These are phyloP conservation scores for Ensete glaucum DNA, from an alignment of 176 grass and related monocot genomes.

Conservation along the genomic window DNA sequence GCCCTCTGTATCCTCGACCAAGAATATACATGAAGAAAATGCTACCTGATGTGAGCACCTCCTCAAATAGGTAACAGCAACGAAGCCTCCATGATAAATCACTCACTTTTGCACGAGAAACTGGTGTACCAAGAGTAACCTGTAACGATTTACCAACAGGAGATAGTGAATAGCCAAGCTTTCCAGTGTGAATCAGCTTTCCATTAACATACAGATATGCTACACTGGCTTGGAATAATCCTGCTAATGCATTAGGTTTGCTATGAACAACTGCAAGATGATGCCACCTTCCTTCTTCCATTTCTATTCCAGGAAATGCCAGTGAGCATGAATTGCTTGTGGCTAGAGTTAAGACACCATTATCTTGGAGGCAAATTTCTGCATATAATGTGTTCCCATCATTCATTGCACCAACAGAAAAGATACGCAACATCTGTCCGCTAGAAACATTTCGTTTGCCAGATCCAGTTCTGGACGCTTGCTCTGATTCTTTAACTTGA, in stretches of 20 bases:
- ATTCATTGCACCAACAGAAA: constrained; percentile 85
- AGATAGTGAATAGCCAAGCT: constrained; percentile 88
- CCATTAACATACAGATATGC: constrained; percentile 93
- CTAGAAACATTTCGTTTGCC: constrained; percentile 42
- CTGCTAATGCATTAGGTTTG: constrained; percentile 96
- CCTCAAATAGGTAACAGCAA: constrained; percentile 95
- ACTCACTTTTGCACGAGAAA: constrained; percentile 48
- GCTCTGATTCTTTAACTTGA: constrained; percentile 66
- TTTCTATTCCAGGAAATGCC: constrained; percentile 72
- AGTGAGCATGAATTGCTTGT: constrained; percentile 87
- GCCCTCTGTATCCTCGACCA: constrained; percentile 80
- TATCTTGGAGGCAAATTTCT: constrained; percentile 88
- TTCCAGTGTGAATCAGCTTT: constrained; percentile 91
- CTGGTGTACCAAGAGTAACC: constrained; percentile 89
- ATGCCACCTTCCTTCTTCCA: constrained; percentile 96
- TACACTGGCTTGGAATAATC: constrained; percentile 92
- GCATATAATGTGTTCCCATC: constrained; percentile 68
- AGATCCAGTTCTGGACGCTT: constrained; percentile 38
- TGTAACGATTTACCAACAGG: constrained; percentile 89
- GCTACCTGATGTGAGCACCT: constrained; percentile 76
- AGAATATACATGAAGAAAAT: constrained; percentile 99
- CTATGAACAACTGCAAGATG: constrained; percentile 97
- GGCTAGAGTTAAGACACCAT: constrained; percentile 81
- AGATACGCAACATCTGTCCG: constrained; percentile 69
- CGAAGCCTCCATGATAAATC: constrained; percentile 78